A percentile compares a stretch with the other conserved stretches of the same genome.
phyloP scores from a whole-genome alignment of 164 flowering plant genomes.

The Berberis thunbergii region DNA sequence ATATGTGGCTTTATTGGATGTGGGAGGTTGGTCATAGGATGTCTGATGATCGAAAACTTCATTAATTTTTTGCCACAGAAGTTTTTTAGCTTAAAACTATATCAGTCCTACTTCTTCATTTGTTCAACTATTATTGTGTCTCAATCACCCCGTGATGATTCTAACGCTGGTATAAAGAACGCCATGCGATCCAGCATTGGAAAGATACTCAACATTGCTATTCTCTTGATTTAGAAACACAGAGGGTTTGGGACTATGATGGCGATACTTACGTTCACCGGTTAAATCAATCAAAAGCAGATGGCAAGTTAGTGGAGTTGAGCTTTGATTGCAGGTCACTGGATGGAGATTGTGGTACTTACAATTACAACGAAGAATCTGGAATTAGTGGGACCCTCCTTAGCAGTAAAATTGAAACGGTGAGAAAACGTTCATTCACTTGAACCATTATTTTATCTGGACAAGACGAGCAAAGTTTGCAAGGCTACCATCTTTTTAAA shows the following conservation, averaged over 20 bases:
- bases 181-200: conserved; percentile 88
- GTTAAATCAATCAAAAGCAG: conserved; percentile 78
- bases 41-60: no score
- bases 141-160: neutral
- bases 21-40: conserved; percentile 2
- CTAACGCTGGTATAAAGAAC: conserved; percentile 67
- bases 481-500: no score
- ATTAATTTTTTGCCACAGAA: no score
- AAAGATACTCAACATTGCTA: conserved; percentile 73
- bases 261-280: conserved; percentile 91
- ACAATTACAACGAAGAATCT: conserved; percentile 59
- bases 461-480: no score
- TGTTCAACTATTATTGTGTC: neutral
- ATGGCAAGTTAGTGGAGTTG: conserved; percentile 47
- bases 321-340: conserved; percentile 37
- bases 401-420: conserved; percentile 81
- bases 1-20: conserved; percentile 94
- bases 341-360: conserved; percentile 58
- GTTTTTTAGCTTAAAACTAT: neutral
- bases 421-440: conserved; percentile 11
- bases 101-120: neutral
- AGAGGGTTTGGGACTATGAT: conserved; percentile 96
- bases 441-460: neutral
- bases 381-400: conserved; percentile 57
- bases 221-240: conserved; percentile 77